These are phyloP conservation scores for Cyclospora cayetanensis DNA, from an alignment of 169 alveolate species.

Conservation along the genomic window DNA sequence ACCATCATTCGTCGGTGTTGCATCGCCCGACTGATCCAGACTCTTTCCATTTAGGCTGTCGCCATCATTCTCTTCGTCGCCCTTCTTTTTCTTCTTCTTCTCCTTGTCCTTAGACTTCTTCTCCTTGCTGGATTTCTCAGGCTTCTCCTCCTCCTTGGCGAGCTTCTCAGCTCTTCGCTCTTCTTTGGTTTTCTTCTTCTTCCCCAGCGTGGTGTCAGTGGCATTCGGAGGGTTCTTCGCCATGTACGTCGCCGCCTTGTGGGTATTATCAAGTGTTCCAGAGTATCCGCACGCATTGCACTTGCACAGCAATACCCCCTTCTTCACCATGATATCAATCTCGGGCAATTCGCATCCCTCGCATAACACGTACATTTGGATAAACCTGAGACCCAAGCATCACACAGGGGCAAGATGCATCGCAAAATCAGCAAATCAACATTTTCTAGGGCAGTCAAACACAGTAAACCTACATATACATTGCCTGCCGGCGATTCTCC, in stretches of 20 bases:
- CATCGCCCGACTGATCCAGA: constrained; percentile 39
- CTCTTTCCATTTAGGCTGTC: background rate
- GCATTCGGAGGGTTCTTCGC: constrained; percentile 95
- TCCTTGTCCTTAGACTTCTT: constrained; percentile 71
- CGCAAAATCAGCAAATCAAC: background rate
- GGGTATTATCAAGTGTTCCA: constrained; percentile 94
- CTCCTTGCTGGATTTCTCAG: constrained; percentile 57
- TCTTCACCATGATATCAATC: constrained; percentile 92
- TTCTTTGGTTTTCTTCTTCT: constrained; percentile 73
- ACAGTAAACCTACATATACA: background rate
- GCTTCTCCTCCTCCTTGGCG: background rate
- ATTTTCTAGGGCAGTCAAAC: background rate
- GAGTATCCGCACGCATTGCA: constrained; percentile 99
- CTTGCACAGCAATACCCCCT: constrained; percentile 87
- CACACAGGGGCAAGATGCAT: background rate
- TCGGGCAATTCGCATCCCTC: constrained; percentile 98
- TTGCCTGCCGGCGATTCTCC: background rate
- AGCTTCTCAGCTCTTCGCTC: constrained; percentile 69
- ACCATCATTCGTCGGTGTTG: constrained; percentile 60
- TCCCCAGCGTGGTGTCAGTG: constrained; percentile 79
- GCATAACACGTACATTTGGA: constrained; percentile 97
- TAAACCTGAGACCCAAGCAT: constrained; percentile 81
- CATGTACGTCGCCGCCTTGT: constrained; percentile 96
- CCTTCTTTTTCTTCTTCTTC: constrained; percentile 74
- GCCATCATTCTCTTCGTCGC: constrained; percentile 60